Evolutionary conservation across 2,329 filamentous ascomycete species (phyloP).

Genomic region (Catunica adiposa): DNA sequence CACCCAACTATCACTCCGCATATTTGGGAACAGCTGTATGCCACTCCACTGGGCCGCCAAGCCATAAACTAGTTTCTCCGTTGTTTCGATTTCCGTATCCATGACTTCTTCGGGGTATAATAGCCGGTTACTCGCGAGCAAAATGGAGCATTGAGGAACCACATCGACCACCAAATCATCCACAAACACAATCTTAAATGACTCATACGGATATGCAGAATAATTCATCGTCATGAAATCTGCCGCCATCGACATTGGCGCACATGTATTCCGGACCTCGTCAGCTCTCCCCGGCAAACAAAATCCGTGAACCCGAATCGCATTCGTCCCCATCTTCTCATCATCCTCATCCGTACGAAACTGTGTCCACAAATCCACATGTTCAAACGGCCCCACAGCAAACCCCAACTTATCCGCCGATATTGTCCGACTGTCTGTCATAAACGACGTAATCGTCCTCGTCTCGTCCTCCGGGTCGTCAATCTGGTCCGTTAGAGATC

Average conservation of each 20-base stretch:
- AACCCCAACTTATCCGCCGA: slow-evolving; percentile 85
- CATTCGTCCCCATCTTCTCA: slow-evolving; percentile 74
- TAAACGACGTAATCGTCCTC: slow-evolving; percentile 79
- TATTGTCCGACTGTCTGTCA: slow-evolving; percentile 49
- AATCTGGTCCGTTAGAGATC: slow-evolving; percentile 70
- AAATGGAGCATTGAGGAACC: slow-evolving; percentile 62
- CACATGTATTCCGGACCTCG: slow-evolving; percentile 74
- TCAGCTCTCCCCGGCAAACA: slow-evolving; percentile 70
- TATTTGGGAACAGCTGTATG: slow-evolving; percentile 75
- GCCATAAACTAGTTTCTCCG: slow-evolving; percentile 63
- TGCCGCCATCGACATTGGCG: slow-evolving; percentile 70
- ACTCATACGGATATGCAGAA: slow-evolving; percentile 77
- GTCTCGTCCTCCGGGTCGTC: slow-evolving; percentile 59
- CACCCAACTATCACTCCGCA: slow-evolving; percentile 70
- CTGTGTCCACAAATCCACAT: slow-evolving; percentile 69
- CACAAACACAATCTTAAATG: slow-evolving; percentile 86
- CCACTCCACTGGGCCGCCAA: slow-evolving; percentile 89
- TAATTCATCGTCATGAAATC: slow-evolving; percentile 82
- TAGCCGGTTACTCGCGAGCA: slow-evolving; percentile 72
- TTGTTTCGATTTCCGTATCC: slow-evolving; percentile 69
- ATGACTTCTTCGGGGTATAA: slow-evolving; percentile 74
- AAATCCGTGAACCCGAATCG: slow-evolving; percentile 78
- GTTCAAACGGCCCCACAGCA: slow-evolving; percentile 85
- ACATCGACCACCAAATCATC: slow-evolving; percentile 71
- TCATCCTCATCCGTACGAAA: slow-evolving; percentile 84